A percentile compares a stretch with the other conserved stretches of the same genome.
These are phyloP conservation scores for Marasmius oreades DNA, from an alignment of 1,284 basidiomycete genomes.

Conservation along the genomic window DNA sequence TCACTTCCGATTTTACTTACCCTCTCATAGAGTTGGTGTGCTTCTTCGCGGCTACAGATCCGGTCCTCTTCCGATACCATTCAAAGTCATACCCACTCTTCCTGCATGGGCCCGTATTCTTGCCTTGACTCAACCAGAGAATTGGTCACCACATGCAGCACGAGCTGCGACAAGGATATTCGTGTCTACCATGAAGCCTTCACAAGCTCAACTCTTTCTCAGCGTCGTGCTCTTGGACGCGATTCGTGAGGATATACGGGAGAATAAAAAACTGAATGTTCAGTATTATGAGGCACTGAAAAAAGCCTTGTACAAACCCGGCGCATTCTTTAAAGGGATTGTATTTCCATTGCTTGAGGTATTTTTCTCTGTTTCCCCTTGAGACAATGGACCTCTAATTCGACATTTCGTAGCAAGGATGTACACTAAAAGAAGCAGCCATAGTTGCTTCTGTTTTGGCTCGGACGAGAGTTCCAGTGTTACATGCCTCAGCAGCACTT, in stretches of 20 bases:
- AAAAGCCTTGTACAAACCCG: conserved; percentile 93
- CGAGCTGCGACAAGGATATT: conserved; percentile 95
- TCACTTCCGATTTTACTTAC: conserved; percentile 1
- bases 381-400: not conserved
- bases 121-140: conserved; percentile 88
- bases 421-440: conserved; percentile 93
- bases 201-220: conserved; percentile 92
- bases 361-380: conserved; percentile 24
- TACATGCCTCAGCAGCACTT: conserved; percentile 95
- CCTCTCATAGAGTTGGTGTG: conserved; percentile 67
- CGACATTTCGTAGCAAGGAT: conserved; percentile 49
- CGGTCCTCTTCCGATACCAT: conserved; percentile 93
- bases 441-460: conserved; percentile 92
- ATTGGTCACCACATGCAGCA: conserved; percentile 95
- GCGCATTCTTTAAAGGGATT: conserved; percentile 98
- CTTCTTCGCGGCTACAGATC: conserved; percentile 93
- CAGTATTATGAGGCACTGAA: conserved; percentile 95
- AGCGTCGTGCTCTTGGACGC: conserved; percentile 91
- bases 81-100: conserved; percentile 97
- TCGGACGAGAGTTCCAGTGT: conserved; percentile 90
- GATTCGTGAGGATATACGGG: conserved; percentile 86
- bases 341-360: conserved; percentile 95
- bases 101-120: conserved; percentile 96
- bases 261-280: conserved; percentile 86
- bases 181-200: conserved; percentile 94